A percentile compares a stretch with the other conserved stretches of the same genome.
phyloP scores from a whole-genome alignment of 208 protist species.

The Crithidia acanthocephali region DNA sequence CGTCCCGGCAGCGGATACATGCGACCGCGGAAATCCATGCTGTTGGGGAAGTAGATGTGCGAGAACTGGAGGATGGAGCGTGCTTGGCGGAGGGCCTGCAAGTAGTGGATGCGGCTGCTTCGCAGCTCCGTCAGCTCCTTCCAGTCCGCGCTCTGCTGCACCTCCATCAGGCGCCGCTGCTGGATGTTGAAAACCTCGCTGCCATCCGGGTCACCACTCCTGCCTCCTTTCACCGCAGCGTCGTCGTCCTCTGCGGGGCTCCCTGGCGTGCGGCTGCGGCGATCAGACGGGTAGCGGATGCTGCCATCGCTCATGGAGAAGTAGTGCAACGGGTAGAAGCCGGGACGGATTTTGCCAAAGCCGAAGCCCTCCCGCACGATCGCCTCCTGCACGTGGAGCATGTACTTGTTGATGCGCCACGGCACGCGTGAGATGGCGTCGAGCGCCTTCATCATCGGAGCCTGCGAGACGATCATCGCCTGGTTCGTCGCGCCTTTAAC shows the following conservation, averaged over 20 bases:
- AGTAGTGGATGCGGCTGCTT: slow-evolving; percentile 89
- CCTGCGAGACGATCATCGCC: slow-evolving; percentile 91
- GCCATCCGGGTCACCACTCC: not conserved
- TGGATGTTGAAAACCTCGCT: slow-evolving; percentile 67
- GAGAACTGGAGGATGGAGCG: slow-evolving; percentile 90
- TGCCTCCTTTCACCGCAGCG: slow-evolving; percentile 35
- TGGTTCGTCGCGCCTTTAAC: slow-evolving; percentile 91
- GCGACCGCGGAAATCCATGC: slow-evolving; percentile 98
- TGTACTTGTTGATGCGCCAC: slow-evolving; percentile 94
- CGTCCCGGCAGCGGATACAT: slow-evolving; percentile 98
- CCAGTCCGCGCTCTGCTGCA: slow-evolving; percentile 84
- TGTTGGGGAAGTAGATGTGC: slow-evolving; percentile 98
- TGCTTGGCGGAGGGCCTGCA: slow-evolving; percentile 90
- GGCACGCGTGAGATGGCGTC: slow-evolving; percentile 91
- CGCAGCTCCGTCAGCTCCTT: slow-evolving; percentile 82
- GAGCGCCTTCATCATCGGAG: slow-evolving; percentile 91
- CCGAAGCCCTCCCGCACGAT: slow-evolving; percentile 93
- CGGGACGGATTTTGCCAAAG: slow-evolving; percentile 90
- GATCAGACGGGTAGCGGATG: slow-evolving; percentile 48
- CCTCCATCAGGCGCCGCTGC: slow-evolving; percentile 60
- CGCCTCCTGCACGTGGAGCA: slow-evolving; percentile 93
- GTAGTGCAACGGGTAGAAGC: slow-evolving; percentile 92
- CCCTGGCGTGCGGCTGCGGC: slow-evolving; percentile 1
- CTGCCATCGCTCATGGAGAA: slow-evolving; percentile 66
- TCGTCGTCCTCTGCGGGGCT: slow-evolving; percentile 11